A percentile compares a stretch with the other conserved stretches of the same genome.
Evolutionary conservation across 495 filamentous ascomycete genomes (phyloP).

Genomic region (Glonium stellatum): DNA sequence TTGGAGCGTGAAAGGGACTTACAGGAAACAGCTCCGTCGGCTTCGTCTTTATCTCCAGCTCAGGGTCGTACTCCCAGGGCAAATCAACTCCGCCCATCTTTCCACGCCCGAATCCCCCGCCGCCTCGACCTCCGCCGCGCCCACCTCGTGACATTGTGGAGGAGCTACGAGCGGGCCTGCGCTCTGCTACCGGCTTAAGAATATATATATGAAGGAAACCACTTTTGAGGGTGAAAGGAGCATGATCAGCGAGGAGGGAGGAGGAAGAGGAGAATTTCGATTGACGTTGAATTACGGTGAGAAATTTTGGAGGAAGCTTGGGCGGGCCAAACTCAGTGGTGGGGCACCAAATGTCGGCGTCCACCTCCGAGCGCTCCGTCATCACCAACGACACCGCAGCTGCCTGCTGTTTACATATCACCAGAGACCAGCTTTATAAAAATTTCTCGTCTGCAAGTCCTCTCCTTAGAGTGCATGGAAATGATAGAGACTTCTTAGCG

Average conservation of each 20-base stretch:
- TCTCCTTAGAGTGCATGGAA: too few relatives aligned
- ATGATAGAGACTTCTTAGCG: too few relatives aligned
- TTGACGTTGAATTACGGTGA: slow-evolving; percentile 49
- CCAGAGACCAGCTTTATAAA: too few relatives aligned
- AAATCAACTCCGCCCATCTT: slow-evolving; percentile 34
- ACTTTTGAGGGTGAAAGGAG: not conserved
- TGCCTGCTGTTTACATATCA: too few relatives aligned
- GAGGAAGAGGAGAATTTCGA: not conserved
- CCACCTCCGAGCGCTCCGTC: too few relatives aligned
- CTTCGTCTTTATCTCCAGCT: slow-evolving; percentile 31
- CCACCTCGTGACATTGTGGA: slow-evolving; percentile 29
- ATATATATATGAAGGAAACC: not conserved
- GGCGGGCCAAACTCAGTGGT: slow-evolving; percentile 17
- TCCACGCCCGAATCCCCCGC: slow-evolving; percentile 9
- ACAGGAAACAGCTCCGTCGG: slow-evolving; percentile 39
- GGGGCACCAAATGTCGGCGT: too few relatives aligned
- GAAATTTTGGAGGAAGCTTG: slow-evolving; percentile 45
- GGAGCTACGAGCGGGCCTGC: not conserved
- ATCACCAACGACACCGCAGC: too few relatives aligned
- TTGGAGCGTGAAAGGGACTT: slow-evolving; percentile 1
- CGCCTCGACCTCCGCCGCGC: slow-evolving; percentile 17
- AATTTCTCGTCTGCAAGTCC: too few relatives aligned
- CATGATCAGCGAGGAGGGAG: not conserved
- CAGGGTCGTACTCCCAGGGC: slow-evolving; percentile 33
- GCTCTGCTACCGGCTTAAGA: slow-evolving; percentile 2